Percentiles rank a stretch among this genome's conserved stretches.
phyloP scores from a whole-genome alignment of 768 basidiomycete genomes.

The Strobilomyces echinocephalus region DNA sequence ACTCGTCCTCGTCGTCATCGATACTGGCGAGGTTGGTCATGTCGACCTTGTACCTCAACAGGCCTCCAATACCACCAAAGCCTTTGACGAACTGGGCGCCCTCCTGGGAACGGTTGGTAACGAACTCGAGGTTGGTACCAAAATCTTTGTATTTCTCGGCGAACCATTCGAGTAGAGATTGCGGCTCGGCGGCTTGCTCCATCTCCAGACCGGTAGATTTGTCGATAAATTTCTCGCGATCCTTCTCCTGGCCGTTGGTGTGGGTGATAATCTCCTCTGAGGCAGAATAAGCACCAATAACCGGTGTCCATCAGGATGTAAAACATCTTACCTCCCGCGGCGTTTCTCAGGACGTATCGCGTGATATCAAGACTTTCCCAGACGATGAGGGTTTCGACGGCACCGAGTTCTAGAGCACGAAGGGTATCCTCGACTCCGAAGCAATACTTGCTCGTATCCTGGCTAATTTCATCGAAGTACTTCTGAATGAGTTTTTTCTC shows the following conservation, averaged over 20 bases:
- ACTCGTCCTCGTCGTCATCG: conserved; percentile 82
- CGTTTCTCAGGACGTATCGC: conserved; percentile 85
- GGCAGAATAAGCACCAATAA: neutral
- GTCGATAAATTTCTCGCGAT: conserved; percentile 92
- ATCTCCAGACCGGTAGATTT: conserved; percentile 94
- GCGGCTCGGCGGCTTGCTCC: conserved; percentile 81
- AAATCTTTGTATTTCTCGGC: conserved; percentile 98
- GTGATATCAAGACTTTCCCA: conserved; percentile 97
- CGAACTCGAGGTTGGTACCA: conserved; percentile 92
- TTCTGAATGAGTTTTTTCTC: conserved; percentile 97
- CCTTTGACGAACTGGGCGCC: conserved; percentile 98
- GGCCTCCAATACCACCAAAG: conserved; percentile 95
- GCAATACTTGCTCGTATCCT: conserved; percentile 94
- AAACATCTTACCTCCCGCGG: conserved; percentile 67
- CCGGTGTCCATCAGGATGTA: neutral
- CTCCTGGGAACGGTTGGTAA: conserved; percentile 95
- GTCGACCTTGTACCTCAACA: conserved; percentile 97
- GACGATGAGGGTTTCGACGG: conserved; percentile 95
- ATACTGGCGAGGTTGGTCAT: conserved; percentile 71
- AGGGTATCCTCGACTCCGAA: conserved; percentile 97
- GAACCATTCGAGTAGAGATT: conserved; percentile 94
- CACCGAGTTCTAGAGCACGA: conserved; percentile 92
- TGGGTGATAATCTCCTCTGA: conserved; percentile 83
- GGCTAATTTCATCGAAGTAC: conserved; percentile 99
- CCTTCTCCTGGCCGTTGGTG: conserved; percentile 82